Conservation (phyloP, 1,284 basidiomycete genomes). For the Veloboletus limbatus region DNA sequence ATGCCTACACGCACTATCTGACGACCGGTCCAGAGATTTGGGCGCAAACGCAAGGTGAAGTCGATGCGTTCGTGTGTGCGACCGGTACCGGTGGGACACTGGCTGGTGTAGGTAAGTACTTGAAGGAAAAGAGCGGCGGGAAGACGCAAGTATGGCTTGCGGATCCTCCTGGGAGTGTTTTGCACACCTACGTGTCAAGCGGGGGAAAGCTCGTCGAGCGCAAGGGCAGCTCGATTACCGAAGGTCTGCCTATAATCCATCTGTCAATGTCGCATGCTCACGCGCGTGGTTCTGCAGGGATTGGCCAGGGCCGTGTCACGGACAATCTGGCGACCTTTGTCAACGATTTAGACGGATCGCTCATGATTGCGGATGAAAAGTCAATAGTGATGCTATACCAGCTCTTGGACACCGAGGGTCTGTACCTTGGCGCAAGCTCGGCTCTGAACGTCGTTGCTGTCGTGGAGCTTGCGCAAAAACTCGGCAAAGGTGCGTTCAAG, state of each 20-base stretch:
- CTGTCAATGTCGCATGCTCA: conserved; percentile 9
- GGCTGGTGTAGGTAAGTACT: conserved; percentile 82
- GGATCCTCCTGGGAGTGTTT: conserved; percentile 93
- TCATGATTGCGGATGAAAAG: conserved; percentile 87
- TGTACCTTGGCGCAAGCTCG: conserved; percentile 96
- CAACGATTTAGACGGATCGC: conserved; percentile 74
- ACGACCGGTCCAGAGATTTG: conserved; percentile 98
- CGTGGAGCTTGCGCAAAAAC: conserved; percentile 79
- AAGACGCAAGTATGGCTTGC: conserved; percentile 91
- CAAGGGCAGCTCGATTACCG: conserved; percentile 90
- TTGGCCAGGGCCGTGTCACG: conserved; percentile 97
- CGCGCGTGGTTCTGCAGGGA: conserved; percentile 51
- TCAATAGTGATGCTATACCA: conserved; percentile 94
- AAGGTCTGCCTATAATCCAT: conserved; percentile 60
- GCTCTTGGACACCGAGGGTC: conserved; percentile 87
- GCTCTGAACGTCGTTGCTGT: conserved; percentile 97
- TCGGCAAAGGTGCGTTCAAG: conserved; percentile 67
- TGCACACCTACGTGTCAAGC: conserved; percentile 83
- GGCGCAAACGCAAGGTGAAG: conserved; percentile 78
- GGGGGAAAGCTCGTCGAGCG: conserved; percentile 81
- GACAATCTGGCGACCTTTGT: conserved; percentile 89
- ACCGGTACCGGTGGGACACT: conserved; percentile 97
- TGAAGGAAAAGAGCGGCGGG: conserved; percentile 84
- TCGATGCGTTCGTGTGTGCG: conserved; percentile 91
- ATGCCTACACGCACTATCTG: conserved; percentile 85